Evolutionary conservation across 2,329 filamentous ascomycete genomes (phyloP).

Genomic region (Lecanicillium sp.): DNA sequence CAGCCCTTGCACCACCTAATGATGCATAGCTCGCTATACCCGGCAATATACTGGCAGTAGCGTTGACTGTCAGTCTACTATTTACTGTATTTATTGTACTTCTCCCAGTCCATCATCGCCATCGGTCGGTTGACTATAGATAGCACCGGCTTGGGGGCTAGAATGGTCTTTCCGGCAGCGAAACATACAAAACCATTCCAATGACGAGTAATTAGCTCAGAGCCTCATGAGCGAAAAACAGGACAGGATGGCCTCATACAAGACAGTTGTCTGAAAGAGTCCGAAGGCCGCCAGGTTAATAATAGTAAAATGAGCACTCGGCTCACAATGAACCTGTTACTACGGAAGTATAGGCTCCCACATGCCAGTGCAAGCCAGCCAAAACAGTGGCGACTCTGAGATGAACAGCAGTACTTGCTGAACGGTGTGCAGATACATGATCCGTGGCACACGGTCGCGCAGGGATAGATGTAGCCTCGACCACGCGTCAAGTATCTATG

Average conservation of each 20-base stretch:
- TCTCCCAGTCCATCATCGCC: no score
- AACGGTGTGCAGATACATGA: no score
- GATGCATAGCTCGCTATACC: no score
- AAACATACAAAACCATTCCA: slow-evolving; percentile 5
- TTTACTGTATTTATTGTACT: background rate
- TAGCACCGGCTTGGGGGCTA: background rate
- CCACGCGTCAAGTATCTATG: no score
- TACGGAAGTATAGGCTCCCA: slow-evolving; percentile 4
- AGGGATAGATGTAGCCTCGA: no score
- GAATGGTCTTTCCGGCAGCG: no score
- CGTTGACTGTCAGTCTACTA: background rate
- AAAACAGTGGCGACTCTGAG: background rate
- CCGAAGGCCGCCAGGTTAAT: no score
- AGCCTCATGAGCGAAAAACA: background rate
- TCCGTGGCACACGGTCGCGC: no score
- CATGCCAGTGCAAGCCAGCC: slow-evolving; percentile 3
- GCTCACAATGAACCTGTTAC: slow-evolving; percentile 1
- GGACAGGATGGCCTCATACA: background rate
- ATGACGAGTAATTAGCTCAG: background rate
- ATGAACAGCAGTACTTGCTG: background rate
- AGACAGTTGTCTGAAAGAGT: background rate
- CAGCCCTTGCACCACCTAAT: no score
- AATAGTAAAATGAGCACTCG: slow-evolving; percentile 6
- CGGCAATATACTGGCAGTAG: no score
- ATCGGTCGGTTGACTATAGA: no score